phyloP scores from a whole-genome alignment of 345 rosid genomes.

The Mallotus nudiflorus region DNA sequence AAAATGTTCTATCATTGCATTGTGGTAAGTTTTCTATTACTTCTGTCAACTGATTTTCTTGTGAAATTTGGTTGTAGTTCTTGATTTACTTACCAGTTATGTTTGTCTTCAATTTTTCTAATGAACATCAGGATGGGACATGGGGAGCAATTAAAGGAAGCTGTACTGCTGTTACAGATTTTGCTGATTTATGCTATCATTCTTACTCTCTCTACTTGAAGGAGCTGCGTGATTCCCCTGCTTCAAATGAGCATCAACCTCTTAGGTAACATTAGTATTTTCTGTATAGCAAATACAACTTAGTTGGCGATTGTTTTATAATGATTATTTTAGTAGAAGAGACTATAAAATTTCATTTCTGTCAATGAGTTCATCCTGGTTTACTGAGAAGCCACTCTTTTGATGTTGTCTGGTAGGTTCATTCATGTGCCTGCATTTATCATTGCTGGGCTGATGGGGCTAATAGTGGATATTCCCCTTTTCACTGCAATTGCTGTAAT shows the following conservation, averaged over 20 bases:
- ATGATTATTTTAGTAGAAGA: neutral
- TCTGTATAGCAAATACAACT: too few species aligned
- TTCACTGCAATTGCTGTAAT: constrained; percentile 60
- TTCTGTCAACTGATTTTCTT: neutral
- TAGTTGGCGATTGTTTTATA: too few species aligned
- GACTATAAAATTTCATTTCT: neutral
- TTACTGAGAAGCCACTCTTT: neutral
- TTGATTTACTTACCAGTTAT: neutral
- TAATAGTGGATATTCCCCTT: constrained; percentile 64
- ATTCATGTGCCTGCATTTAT: constrained; percentile 74
- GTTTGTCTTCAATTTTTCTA: neutral
- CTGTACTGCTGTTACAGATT: constrained; percentile 70
- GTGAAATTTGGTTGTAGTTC: neutral
- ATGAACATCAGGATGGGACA: constrained; percentile 68
- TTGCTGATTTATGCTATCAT: constrained; percentile 69
- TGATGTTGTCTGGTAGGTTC: constrained; percentile 47
- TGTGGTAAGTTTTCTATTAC: constrained; percentile 43
- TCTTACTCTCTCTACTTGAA: constrained; percentile 63
- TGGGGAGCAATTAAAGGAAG: constrained; percentile 80
- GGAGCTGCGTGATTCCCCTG: constrained; percentile 59
- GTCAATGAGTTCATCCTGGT: neutral
- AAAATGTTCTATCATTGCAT: constrained; percentile 63
- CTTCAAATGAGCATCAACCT: constrained; percentile 51
- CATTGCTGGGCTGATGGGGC: constrained; percentile 64
- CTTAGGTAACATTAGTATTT: constrained; percentile 53